Percentiles rank a stretch among this genome's conserved stretches.
Conservation (phyloP, 345 rosid genomes). For the Pseudoturritis turrita region DNA sequence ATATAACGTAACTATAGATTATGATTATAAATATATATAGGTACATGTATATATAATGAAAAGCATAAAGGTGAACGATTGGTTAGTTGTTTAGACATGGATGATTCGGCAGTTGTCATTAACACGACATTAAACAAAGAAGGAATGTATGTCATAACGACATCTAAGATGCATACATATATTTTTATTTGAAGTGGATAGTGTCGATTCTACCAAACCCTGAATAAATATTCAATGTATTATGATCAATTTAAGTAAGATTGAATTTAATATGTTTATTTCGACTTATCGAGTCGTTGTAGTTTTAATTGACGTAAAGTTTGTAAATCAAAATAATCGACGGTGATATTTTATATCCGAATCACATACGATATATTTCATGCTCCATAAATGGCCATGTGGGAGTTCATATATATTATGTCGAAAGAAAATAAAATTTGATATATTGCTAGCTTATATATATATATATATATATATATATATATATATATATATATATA, state of each 20-base stretch:
- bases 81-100: conserved; percentile 19
- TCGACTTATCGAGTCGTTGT: background rate
- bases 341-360: background rate
- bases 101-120: conserved; percentile 5
- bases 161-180: conserved; percentile 8
- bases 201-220: conserved; percentile 3
- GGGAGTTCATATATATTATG: background rate
- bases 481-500: no score
- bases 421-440: no score
- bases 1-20: background rate
- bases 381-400: background rate
- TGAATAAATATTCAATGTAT: background rate
- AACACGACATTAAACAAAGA: background rate
- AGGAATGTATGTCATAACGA: background rate
- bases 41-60: conserved; percentile 6
- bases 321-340: background rate
- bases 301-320: background rate
- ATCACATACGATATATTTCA: background rate
- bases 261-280: background rate
- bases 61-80: conserved; percentile 10
- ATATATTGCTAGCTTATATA: no score
- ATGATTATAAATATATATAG: background rate
- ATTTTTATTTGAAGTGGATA: background rate
- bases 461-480: no score
- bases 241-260: background rate